A percentile compares a stretch with the other conserved stretches of the same genome.
These are phyloP conservation scores for Leccinum variabile DNA, from an alignment of 1,284 basidiomycete species.

Conservation along the genomic window DNA sequence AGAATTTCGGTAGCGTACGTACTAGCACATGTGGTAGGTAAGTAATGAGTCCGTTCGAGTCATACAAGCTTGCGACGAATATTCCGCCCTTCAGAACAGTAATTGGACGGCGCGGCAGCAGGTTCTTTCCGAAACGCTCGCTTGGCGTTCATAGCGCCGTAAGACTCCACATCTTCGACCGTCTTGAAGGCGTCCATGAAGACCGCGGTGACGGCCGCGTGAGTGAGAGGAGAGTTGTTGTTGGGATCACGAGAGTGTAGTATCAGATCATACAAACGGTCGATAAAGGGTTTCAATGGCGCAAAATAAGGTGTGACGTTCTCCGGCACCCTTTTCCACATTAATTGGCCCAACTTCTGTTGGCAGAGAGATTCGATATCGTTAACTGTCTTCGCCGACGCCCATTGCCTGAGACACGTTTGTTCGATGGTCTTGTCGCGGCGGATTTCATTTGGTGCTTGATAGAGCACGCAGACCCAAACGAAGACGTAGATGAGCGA, in stretches of 20 bases:
- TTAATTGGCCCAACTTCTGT: neutral
- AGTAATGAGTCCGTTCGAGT: neutral
- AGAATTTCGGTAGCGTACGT: no score
- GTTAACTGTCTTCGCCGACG: neutral
- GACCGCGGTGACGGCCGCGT: neutral
- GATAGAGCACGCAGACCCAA: slow-evolving; percentile 1
- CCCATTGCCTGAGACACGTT: neutral
- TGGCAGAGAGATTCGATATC: neutral
- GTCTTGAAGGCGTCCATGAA: neutral
- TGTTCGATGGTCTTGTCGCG: neutral
- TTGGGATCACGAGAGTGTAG: neutral
- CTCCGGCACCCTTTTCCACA: neutral
- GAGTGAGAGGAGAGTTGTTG: neutral
- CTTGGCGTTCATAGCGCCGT: neutral
- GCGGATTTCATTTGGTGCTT: neutral
- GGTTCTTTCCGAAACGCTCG: neutral
- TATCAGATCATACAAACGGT: neutral
- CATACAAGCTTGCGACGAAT: neutral
- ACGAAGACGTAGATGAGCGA: neutral
- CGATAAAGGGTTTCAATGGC: neutral
- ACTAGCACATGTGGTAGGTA: neutral
- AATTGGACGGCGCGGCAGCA: neutral
- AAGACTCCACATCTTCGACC: neutral
- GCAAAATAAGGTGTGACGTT: neutral
- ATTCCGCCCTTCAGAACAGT: neutral